Percentiles rank a stretch among this genome's conserved stretches.
Conservation (phyloP, 2,329 filamentous ascomycete genomes). For the Cladorrhinum sp. region DNA sequence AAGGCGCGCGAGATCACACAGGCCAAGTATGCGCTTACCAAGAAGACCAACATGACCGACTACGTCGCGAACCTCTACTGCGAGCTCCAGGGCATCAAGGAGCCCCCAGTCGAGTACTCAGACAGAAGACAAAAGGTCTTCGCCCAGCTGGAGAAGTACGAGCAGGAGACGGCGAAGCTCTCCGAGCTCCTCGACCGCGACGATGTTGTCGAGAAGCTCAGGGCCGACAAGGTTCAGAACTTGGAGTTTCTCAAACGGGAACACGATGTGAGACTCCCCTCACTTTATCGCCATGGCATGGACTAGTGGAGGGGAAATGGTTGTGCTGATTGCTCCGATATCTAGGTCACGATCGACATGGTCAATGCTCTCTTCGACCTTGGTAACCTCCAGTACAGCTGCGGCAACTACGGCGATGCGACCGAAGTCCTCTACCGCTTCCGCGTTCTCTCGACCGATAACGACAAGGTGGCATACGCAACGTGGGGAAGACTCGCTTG, state of each 20-base stretch:
- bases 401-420: constrained; percentile 86
- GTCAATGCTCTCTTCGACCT: constrained; percentile 94
- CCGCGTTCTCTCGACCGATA: constrained; percentile 95
- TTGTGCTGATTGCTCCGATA: constrained; percentile 10
- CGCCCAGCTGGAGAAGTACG: constrained; percentile 74
- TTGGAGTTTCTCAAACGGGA: constrained; percentile 97
- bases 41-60: constrained; percentile 98
- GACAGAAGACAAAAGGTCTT: constrained; percentile 89
- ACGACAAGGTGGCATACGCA: constrained; percentile 92
- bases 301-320: not conserved
- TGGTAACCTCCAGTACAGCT: constrained; percentile 96
- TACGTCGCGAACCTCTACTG: constrained; percentile 91
- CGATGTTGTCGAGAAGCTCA: constrained; percentile 83
- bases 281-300: not conserved
- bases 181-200: constrained; percentile 81
- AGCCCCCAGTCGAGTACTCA: constrained; percentile 79
- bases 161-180: constrained; percentile 86
- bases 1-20: constrained; percentile 69
- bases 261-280: constrained; percentile 64
- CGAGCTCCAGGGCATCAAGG: constrained; percentile 76
- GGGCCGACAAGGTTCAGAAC: constrained; percentile 97
- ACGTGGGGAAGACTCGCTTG: constrained; percentile 98
- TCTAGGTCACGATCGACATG: constrained; percentile 83
- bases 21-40: constrained; percentile 89
- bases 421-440: constrained; percentile 96